These are phyloP conservation scores for Chytriomyces sp. DNA, from an alignment of 192 early-diverging fungal species.

Conservation along the genomic window DNA sequence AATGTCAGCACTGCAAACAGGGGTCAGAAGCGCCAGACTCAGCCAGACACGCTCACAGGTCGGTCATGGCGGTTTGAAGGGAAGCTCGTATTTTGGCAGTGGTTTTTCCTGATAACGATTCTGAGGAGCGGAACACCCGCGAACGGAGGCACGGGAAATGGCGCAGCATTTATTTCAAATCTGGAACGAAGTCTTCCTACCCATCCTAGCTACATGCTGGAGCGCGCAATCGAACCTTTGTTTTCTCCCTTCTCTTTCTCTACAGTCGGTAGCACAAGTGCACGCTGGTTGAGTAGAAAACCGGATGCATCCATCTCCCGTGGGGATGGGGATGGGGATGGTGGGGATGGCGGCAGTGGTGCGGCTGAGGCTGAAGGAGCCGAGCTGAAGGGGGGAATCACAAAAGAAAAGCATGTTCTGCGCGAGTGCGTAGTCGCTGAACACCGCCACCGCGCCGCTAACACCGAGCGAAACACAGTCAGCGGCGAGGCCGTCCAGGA, in stretches of 20 bases:
- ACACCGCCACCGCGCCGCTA: not conserved
- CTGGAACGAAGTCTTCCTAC: no score
- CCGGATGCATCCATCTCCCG: no score
- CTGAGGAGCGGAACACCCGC: no score
- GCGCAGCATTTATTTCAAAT: no score
- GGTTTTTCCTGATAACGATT: no score
- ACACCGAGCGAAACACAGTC: conserved; percentile 58
- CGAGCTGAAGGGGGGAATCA: not conserved
- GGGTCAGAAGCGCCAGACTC: not conserved
- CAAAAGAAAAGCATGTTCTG: not conserved
- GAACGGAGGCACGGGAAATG: no score
- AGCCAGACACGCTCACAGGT: not conserved
- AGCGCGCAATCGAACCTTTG: no score
- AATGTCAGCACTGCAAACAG: conserved; percentile 78
- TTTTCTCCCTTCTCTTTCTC: no score
- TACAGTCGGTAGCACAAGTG: no score
- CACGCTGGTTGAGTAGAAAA: no score
- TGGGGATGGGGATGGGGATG: not conserved
- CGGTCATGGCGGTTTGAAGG: not conserved
- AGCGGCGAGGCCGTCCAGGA: conserved; percentile 86
- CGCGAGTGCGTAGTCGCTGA: not conserved
- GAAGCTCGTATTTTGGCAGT: not conserved
- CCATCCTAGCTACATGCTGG: no score
- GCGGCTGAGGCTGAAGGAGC: not conserved
- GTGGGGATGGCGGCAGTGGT: not conserved